Percentiles rank a stretch among this genome's conserved stretches.
These are phyloP conservation scores for Podospora anserina DNA, from an alignment of 495 filamentous ascomycete genomes.

Conservation along the genomic window DNA sequence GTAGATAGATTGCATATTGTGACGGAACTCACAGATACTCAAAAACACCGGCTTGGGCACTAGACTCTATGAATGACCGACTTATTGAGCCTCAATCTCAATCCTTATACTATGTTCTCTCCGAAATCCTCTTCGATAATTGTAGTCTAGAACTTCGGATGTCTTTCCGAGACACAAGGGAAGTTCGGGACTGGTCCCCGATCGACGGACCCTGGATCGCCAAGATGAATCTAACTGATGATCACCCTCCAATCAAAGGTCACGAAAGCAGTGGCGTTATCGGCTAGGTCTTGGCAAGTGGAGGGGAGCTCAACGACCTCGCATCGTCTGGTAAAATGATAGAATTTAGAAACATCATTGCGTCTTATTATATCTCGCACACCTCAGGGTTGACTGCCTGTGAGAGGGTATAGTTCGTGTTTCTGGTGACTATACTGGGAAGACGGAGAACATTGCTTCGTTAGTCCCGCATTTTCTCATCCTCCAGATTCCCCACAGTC, in stretches of 20 bases:
- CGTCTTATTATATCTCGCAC: not conserved
- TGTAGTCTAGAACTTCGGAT: no score
- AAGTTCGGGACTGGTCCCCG: not conserved
- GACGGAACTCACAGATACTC: no score
- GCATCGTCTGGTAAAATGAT: not conserved
- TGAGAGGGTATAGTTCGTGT: not conserved
- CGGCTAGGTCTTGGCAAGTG: constrained; percentile 5
- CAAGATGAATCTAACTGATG: not conserved
- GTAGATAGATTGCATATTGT: no score
- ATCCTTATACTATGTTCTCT: no score
- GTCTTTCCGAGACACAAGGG: not conserved
- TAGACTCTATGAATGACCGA: no score
- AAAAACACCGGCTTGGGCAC: no score
- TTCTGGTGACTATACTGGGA: not conserved
- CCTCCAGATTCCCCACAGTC: not conserved
- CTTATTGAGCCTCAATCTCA: no score
- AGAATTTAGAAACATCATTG: not conserved
- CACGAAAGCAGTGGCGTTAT: constrained; percentile 6
- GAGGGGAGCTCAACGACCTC: not conserved
- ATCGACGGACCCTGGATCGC: not conserved
- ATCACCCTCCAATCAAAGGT: not conserved
- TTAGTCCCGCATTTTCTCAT: not conserved
- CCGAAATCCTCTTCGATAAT: not conserved
- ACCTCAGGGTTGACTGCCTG: not conserved
- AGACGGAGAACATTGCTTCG: not conserved